These are phyloP conservation scores for Debaryomyces fabryi DNA, from an alignment of 1,139 yeast genomes.

Conservation along the genomic window DNA sequence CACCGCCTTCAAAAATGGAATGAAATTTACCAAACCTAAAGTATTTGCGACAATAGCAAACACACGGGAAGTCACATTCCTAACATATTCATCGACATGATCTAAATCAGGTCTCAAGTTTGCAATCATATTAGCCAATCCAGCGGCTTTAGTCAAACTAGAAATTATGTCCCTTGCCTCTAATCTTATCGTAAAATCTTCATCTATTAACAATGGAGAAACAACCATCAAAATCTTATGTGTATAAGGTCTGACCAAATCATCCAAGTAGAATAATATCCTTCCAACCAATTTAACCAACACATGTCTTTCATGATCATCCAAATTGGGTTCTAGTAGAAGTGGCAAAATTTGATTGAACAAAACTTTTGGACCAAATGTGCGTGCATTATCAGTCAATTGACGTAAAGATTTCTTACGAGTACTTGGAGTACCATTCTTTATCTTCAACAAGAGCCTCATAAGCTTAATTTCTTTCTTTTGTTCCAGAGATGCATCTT, in stretches of 20 bases:
- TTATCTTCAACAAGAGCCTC: constrained; percentile 66
- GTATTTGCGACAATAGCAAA: constrained; percentile 87
- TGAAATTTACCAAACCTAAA: constrained; percentile 66
- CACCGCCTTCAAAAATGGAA: constrained; percentile 85
- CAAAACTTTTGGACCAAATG: constrained; percentile 69
- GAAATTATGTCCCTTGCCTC: constrained; percentile 84
- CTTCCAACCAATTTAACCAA: constrained; percentile 77
- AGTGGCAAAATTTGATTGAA: constrained; percentile 75
- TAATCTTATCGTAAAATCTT: constrained; percentile 67
- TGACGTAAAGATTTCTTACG: constrained; percentile 74
- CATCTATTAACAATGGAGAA: constrained; percentile 80
- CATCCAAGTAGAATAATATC: constrained; percentile 65
- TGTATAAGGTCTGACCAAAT: constrained; percentile 69
- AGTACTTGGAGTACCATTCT: constrained; percentile 71
- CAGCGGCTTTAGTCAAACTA: constrained; percentile 77
- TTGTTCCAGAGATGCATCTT: constrained; percentile 53
- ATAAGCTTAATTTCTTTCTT: constrained; percentile 62
- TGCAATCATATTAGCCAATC: constrained; percentile 75
- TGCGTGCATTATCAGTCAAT: constrained; percentile 63
- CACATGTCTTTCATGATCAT: constrained; percentile 83
- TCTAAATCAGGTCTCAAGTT: constrained; percentile 82
- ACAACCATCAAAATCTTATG: constrained; percentile 72
- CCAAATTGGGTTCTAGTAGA: constrained; percentile 69
- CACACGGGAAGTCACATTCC: constrained; percentile 77
- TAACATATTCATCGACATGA: constrained; percentile 76